Evolutionary conservation across 257 asterid genomes (phyloP), one percentile per base, ranked within the genome.

Genomic region (Prunella vulgaris): DNA sequence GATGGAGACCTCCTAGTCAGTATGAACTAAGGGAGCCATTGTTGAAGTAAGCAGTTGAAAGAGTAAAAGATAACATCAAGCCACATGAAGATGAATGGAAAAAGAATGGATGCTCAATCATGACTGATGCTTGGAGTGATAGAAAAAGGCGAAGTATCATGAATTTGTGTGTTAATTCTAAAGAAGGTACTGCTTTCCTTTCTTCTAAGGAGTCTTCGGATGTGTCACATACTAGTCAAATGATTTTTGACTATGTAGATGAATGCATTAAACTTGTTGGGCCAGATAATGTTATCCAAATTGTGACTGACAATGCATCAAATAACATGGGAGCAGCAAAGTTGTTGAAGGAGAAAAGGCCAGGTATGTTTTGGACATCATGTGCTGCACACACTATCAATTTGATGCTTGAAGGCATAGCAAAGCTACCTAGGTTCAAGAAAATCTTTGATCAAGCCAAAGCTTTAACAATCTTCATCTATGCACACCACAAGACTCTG

Each of bases 51-150:
- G 53, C 24, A n/a, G 30, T 62, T n/a, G 68, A 62, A 10, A 32
- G 32, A 62, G 20, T 33, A 1, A 37, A 37, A 62, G 15, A 5
- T 17, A 9, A 20, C 1, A 2, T 62, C 3, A 62, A 62, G 14
- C 21, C 27, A 17, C 68, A 63, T 9, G 68, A 63, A 37, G 68
- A 63, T 35, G 53, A 62, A 21, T 62, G 68, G 68, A 25, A 21
- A 15, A 7, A 10, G 32, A 63, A 37, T 37, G 54, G 68, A 0
- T 63, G 54, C 5, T 63, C 68, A 2, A 63, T 63, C 18, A 63
- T 61, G 67, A 35, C 32, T 0, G 37, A 63, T 63, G 68, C 37
- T 63, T 63, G 54, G 68, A 63, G 10, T 21, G 68, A 63, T 10
- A 8, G 54, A 54, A 54, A 54, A 9, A 54, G 35, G 10, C 9